Percentiles rank a stretch among this genome's conserved stretches.
phyloP scores from a whole-genome alignment of 306 rosid species.

The Erythrophleum fordii region DNA sequence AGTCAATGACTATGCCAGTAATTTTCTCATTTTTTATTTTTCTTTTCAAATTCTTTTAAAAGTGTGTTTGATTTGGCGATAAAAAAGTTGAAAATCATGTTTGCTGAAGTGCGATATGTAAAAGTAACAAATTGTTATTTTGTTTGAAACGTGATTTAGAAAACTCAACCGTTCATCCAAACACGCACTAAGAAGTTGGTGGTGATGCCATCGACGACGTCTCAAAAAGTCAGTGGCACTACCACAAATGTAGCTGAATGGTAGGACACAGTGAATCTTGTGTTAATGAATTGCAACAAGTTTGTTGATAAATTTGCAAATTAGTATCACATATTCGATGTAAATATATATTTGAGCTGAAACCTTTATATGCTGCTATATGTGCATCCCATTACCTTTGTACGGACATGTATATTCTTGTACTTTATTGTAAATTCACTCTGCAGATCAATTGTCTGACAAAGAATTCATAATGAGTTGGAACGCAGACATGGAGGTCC shows the following conservation, averaged over 20 bases:
- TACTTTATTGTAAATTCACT: slow-evolving; percentile 4
- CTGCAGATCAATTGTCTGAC: slow-evolving; percentile 45
- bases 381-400: slow-evolving; percentile 22
- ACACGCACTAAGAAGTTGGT: too few species aligned
- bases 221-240: too few species aligned
- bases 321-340: slow-evolving; percentile 40
- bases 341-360: slow-evolving; percentile 4
- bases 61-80: too few species aligned
- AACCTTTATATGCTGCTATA: background rate
- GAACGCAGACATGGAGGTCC: slow-evolving; percentile 83
- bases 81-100: too few species aligned
- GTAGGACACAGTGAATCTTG: slow-evolving; percentile 9
- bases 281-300: slow-evolving; percentile 20
- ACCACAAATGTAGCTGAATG: slow-evolving; percentile 34
- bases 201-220: too few species aligned
- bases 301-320: slow-evolving; percentile 38
- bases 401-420: background rate
- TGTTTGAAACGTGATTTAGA: too few species aligned
- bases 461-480: slow-evolving; percentile 77
- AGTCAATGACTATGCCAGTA: too few species aligned
- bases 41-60: too few species aligned
- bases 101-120: too few species aligned
- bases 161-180: too few species aligned
- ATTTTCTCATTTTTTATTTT: too few species aligned
- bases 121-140: too few species aligned